phyloP scores from a whole-genome alignment of 2,329 filamentous ascomycete genomes.

The Hysterium pulicare region DNA sequence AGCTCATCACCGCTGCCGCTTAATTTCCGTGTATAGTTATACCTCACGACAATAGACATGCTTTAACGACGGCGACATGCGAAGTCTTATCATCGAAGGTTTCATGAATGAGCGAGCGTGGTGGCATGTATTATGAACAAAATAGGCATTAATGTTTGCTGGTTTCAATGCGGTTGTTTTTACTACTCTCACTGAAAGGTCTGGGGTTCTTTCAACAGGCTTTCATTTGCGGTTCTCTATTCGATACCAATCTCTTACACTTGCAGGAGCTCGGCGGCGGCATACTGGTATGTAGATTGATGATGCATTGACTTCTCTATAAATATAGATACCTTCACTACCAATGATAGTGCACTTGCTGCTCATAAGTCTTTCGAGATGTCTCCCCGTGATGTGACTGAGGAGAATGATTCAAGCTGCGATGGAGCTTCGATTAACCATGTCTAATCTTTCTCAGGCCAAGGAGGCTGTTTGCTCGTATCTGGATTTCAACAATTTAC shows the following conservation, averaged over 20 bases:
- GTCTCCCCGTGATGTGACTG: too few species aligned
- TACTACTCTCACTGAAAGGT: neutral
- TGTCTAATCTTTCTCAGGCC: too few species aligned
- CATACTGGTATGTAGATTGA: neutral
- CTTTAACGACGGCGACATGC: neutral
- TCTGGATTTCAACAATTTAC: too few species aligned
- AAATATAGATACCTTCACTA: too few species aligned
- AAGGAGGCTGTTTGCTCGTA: too few species aligned
- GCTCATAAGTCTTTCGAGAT: too few species aligned
- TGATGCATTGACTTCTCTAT: neutral
- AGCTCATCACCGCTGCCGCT: conserved; percentile 39
- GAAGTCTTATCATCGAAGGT: neutral
- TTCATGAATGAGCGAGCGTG: neutral
- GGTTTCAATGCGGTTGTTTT: neutral
- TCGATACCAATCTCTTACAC: neutral
- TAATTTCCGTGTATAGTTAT: conserved; percentile 10
- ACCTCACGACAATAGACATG: neutral
- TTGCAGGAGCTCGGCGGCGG: neutral
- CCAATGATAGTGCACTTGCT: too few species aligned
- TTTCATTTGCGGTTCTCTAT: neutral
- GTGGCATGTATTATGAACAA: neutral
- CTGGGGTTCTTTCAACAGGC: too few species aligned
- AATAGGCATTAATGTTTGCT: neutral
- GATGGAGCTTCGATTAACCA: too few species aligned
- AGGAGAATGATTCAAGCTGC: too few species aligned